phyloP scores from a whole-genome alignment of 495 filamentous ascomycete species.

The Neurospora sp. region DNA sequence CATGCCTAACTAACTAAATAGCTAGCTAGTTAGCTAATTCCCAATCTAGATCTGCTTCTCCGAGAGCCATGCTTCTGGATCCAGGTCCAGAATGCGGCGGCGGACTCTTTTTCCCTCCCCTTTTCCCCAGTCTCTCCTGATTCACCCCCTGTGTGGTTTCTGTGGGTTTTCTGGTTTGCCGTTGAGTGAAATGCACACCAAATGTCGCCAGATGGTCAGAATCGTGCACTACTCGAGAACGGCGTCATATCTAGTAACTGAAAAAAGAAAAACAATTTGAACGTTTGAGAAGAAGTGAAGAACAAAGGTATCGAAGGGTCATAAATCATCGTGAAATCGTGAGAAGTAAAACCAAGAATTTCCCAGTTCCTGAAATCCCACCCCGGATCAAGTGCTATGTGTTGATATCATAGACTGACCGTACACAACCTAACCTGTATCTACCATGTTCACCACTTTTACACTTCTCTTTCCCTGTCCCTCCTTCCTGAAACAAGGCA shows the following conservation, averaged over 20 bases:
- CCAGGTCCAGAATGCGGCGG: neutral
- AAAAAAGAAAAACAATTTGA: neutral
- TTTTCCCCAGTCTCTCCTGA: neutral
- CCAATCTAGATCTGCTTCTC: neutral
- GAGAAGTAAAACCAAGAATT: neutral
- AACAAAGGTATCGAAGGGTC: constrained; percentile 4
- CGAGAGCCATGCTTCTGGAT: neutral
- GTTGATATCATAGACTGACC: neutral
- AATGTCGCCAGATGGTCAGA: neutral
- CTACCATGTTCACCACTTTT: neutral
- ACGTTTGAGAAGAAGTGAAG: constrained; percentile 6
- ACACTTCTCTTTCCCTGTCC: neutral
- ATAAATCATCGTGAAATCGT: constrained; percentile 3
- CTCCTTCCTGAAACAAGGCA: too few relatives aligned
- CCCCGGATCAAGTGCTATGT: neutral
- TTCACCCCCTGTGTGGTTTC: neutral
- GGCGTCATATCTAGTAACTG: neutral
- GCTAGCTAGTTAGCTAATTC: neutral
- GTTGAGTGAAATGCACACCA: neutral
- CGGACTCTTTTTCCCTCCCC: neutral
- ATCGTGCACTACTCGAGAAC: neutral
- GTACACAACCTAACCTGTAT: neutral
- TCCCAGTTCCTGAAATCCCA: neutral
- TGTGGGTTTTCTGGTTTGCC: neutral
- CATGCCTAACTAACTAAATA: neutral